Base-by-base conservation (phyloP, 2,329 filamentous ascomycete species). In the Acephala macrosclerotiorum region DNA sequence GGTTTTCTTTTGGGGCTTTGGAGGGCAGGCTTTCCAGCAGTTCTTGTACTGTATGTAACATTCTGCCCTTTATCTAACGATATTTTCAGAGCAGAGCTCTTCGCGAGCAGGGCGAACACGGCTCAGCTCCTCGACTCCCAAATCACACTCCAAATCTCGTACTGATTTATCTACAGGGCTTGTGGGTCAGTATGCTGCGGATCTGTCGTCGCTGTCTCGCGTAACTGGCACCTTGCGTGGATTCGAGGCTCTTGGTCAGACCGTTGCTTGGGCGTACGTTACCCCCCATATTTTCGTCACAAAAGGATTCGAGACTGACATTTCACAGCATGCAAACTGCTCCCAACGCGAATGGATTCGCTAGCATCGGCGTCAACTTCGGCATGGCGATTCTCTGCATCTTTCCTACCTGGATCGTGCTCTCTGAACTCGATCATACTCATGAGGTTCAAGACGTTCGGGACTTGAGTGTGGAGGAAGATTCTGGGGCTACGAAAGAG, bases 41-140 rank as follows among this genome's bases (percentile, higher is more conserved):
- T 67, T 67, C 42, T 22, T 67, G 47, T 67, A 67, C 33, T 67
- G n/a, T n/a, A n/a, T n/a, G n/a, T n/a, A n/a, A n/a, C n/a, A n/a
- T n/a, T n/a, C n/a, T n/a, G n/a, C n/a, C n/a, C n/a, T n/a, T n/a
- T n/a, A n/a, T n/a, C n/a, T n/a, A n/a, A n/a, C n/a, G n/a, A n/a
- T n/a, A n/a, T n/a, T n/a, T n/a, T n/a, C n/a, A n/a, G n/a, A n/a
- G n/a, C n/a, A n/a, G n/a, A n/a, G n/a, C n/a, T n/a, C n/a, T n/a
- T n/a, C n/a, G n/a, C n/a, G n/a, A n/a, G n/a, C n/a, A n/a, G n/a
- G n/a, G n/a, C n/a, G n/a, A n/a, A n/a, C n/a, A n/a, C n/a, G n/a
- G n/a, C n/a, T n/a, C n/a, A n/a, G n/a, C n/a, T n/a, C n/a, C n/a
- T n/a, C n/a, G n/a, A n/a, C n/a, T n/a, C n/a, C n/a, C n/a, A n/a